A percentile compares a stretch with the other conserved stretches of the same genome.
Evolutionary conservation across 208 protist species (phyloP).

Genomic region (Acanthamoeba royreba): DNA sequence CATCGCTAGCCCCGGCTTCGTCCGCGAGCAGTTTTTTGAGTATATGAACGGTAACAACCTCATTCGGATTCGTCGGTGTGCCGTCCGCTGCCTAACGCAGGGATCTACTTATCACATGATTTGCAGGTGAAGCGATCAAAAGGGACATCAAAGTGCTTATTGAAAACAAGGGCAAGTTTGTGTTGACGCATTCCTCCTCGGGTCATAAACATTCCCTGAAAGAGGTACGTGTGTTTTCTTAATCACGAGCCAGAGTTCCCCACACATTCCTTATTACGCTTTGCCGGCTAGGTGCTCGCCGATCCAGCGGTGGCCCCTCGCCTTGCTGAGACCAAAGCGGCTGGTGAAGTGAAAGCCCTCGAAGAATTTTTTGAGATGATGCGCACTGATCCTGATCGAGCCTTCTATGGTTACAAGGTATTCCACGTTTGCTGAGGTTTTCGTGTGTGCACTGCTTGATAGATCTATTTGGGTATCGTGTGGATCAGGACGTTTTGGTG

Average conservation of each 20-base stretch:
- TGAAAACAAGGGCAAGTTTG: constrained; percentile 88
- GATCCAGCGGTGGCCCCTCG: constrained; percentile 81
- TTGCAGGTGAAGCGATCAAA: constrained; percentile 47
- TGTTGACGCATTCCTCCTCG: constrained; percentile 87
- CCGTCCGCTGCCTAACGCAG: not conserved
- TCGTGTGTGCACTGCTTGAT: constrained; percentile 76
- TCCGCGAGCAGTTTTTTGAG: constrained; percentile 86
- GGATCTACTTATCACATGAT: constrained; percentile 69
- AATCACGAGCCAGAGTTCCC: not conserved
- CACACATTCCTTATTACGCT: not conserved
- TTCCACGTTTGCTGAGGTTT: not conserved
- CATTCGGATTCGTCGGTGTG: no score
- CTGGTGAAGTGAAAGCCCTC: constrained; percentile 87
- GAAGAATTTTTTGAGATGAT: constrained; percentile 90
- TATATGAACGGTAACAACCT: not conserved
- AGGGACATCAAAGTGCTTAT: constrained; percentile 79
- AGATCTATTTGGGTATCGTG: constrained; percentile 68
- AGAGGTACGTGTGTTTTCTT: constrained; percentile 29
- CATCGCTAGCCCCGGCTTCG: constrained; percentile 91
- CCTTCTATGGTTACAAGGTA: constrained; percentile 85
- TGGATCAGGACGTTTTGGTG: constrained; percentile 83
- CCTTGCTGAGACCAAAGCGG: constrained; percentile 88
- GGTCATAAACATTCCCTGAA: constrained; percentile 78
- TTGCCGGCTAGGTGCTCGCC: constrained; percentile 80
- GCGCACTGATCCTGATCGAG: constrained; percentile 59